Evolutionary conservation across 306 rosid genomes (phyloP).

Genomic region (Biancaea sappan): DNA sequence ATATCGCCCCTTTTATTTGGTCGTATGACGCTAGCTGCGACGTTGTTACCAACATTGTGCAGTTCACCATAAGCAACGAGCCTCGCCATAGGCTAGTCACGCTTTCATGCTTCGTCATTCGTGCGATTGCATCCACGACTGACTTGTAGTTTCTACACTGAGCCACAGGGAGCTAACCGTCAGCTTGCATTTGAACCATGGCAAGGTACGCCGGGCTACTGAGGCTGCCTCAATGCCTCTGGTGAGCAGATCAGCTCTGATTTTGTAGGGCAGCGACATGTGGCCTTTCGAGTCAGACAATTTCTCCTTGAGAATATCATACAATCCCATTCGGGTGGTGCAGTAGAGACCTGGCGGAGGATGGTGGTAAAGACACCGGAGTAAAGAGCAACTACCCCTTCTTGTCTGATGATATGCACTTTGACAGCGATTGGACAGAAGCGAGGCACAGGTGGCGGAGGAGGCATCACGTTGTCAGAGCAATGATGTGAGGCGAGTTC

Average conservation of each 20-base stretch:
- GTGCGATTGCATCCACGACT: conserved; percentile 54
- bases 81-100: conserved; percentile 71
- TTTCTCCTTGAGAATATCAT: conserved; percentile 57
- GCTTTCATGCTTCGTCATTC: conserved; percentile 56
- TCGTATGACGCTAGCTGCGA: conserved; percentile 75
- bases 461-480: conserved; percentile 20
- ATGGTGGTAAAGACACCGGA: conserved; percentile 75
- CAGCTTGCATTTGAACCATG: conserved; percentile 83
- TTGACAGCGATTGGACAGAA: conserved; percentile 52
- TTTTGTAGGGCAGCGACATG: conserved; percentile 48
- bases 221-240: conserved; percentile 62
- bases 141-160: conserved; percentile 66
- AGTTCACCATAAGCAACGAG: conserved; percentile 59
- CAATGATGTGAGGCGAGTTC: conserved; percentile 35
- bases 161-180: conserved; percentile 57
- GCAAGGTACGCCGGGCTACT: conserved; percentile 80
- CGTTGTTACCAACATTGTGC: conserved; percentile 79
- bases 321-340: conserved; percentile 80
- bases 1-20: conserved; percentile 61
- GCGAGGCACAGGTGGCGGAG: conserved; percentile 10
- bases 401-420: conserved; percentile 54
- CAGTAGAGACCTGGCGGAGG: conserved; percentile 76
- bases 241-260: conserved; percentile 53
- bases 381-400: conserved; percentile 62
- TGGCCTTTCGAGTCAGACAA: conserved; percentile 60